Evolutionary conservation across 1,284 basidiomycete genomes (phyloP).

Genomic region (Melampsora occidentalis): DNA sequence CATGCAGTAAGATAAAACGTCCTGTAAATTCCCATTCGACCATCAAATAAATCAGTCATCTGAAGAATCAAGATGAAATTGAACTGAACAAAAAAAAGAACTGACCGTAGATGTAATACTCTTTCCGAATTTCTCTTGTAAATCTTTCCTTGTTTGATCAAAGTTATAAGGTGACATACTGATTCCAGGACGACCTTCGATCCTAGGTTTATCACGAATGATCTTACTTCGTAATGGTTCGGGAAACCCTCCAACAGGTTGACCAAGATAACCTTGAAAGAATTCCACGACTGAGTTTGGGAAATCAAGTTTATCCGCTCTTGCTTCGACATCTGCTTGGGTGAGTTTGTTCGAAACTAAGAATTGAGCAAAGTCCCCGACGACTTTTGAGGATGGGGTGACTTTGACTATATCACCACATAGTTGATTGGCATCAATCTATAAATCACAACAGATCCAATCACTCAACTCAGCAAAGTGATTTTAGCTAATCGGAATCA

Average conservation of each 20-base stretch:
- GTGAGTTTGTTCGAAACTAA: conserved; percentile 93
- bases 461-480: background rate
- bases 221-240: conserved; percentile 87
- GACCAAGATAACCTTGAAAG: conserved; percentile 73
- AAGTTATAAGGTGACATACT: conserved; percentile 85
- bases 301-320: conserved; percentile 90
- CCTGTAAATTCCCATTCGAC: conserved; percentile 53
- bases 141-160: conserved; percentile 88
- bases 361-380: conserved; percentile 95
- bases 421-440: conserved; percentile 57
- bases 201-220: conserved; percentile 88
- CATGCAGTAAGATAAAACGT: conserved; percentile 94
- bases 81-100: background rate
- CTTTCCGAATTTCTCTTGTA: conserved; percentile 89
- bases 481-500: background rate
- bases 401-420: conserved; percentile 99
- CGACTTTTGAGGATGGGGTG: conserved; percentile 97
- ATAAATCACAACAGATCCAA: background rate
- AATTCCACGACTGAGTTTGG: conserved; percentile 64
- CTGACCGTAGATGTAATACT: conserved; percentile 72
- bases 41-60: conserved; percentile 5
- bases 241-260: conserved; percentile 96
- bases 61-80: background rate
- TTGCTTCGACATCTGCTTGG: conserved; percentile 78
- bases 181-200: conserved; percentile 88